Evolutionary conservation across 1,284 basidiomycete species (phyloP), one percentile per base, ranked within the genome.

Genomic region (Ganoderma sp.): DNA sequence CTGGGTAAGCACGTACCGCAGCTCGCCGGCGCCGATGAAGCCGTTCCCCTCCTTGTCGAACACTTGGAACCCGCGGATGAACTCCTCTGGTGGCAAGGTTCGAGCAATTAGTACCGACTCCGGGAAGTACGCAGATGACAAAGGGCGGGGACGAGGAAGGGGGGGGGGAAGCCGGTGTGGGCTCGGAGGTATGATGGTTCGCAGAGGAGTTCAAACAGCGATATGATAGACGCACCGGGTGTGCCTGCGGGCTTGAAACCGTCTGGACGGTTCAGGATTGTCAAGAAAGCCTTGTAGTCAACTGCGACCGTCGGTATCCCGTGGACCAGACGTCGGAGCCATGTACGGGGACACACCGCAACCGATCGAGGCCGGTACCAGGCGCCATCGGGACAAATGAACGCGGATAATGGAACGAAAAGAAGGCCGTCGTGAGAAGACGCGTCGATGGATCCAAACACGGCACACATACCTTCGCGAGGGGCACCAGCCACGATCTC

Each of bases 21-120:
- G 86, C 81, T 91, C 90, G 63, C 96, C 96, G 34, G 93, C 95
- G 64, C 96, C 96, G 76, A 99, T 99, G 83, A 93, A 96, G 0
- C 97, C 97, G 76, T 98, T 98, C 56, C 95, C 96, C 72, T 98
- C 96, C 83, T 98, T 98, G 82, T 99, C 97, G 74, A 99, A 99
- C 22, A 99, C 97, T 78, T 99, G 97, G 88, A 99, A 99, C 10
- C 97, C 98, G 66, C 97, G 95, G 77, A 98, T 95, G 83, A 99
- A 99, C 79, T 99, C 97, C 85, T 99, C 97, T 97, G 79, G 15
- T n/a, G 14, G 58, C n/a, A 19, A 8, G 25, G 50, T 10, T n/a
- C 12, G 37, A 19, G 17, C 56, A 5, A 22, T 39, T 12, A 58
- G 22, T 43, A 37, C 50, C 42, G 39, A n/a, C 54, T 42, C 28